Conservation (phyloP, 2,329 filamentous ascomycete species). For the Cladosporium oxysporum region DNA sequence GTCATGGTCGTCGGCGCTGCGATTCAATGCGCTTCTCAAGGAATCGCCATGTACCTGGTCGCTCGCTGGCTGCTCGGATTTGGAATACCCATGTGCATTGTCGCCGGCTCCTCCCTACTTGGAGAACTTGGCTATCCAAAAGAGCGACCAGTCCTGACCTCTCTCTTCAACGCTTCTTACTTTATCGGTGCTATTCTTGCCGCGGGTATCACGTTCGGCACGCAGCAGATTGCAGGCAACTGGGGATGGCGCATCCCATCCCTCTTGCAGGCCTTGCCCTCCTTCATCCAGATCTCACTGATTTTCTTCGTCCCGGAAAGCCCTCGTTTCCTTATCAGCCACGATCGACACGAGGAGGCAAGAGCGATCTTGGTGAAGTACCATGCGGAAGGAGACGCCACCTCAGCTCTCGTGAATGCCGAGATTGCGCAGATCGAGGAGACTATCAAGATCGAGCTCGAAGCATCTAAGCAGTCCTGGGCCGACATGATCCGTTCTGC, state of each 20-base stretch:
- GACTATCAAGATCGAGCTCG: constrained; percentile 57
- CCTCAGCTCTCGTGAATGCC: constrained; percentile 55
- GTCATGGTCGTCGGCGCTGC: constrained; percentile 59
- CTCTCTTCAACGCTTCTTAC: constrained; percentile 62
- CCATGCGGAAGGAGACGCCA: constrained; percentile 36
- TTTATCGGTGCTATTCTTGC: constrained; percentile 54
- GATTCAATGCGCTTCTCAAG: constrained; percentile 56
- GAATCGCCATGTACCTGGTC: constrained; percentile 59
- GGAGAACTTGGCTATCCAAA: constrained; percentile 63
- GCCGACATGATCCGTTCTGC: constrained; percentile 59
- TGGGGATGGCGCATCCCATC: constrained; percentile 55
- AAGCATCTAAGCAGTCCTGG: constrained; percentile 57
- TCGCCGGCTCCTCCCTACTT: constrained; percentile 59
- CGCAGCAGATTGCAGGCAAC: constrained; percentile 42
- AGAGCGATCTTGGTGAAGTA: constrained; percentile 42
- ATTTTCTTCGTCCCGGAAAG: constrained; percentile 21
- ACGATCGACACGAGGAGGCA: constrained; percentile 23
- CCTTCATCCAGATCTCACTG: constrained; percentile 42
- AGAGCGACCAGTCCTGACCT: constrained; percentile 61
- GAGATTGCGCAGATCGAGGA: constrained; percentile 62
- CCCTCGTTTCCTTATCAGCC: constrained; percentile 23
- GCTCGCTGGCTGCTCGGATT: constrained; percentile 62
- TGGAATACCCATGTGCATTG: constrained; percentile 62
- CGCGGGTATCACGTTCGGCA: constrained; percentile 53
- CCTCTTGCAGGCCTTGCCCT: constrained; percentile 50